phyloP scores from a whole-genome alignment of 2,329 filamentous ascomycete genomes.

The Fusarium concolor region DNA sequence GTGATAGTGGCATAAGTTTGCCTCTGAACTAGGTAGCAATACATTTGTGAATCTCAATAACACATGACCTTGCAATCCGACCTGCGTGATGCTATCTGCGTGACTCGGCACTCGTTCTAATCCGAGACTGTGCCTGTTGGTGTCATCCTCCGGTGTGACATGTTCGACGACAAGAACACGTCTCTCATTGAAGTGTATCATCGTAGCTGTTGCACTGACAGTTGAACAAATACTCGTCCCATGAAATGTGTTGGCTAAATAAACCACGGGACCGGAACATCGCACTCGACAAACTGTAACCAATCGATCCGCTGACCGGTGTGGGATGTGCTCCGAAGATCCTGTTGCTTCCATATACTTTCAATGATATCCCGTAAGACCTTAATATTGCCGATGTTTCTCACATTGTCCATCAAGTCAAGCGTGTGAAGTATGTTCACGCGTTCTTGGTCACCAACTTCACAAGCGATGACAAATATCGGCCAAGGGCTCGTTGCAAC shows the following conservation, averaged over 20 bases:
- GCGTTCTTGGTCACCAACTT: background rate
- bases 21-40: background rate
- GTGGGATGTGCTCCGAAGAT: background rate
- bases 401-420: background rate
- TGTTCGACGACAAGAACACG: background rate
- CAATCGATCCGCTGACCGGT: background rate
- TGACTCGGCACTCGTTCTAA: background rate
- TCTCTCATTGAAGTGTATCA: background rate
- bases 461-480: background rate
- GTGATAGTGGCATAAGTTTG: background rate
- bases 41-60: background rate
- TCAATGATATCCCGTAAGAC: background rate
- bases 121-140: background rate
- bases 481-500: constrained; percentile 2
- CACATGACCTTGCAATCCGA: background rate
- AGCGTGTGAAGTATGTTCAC: background rate
- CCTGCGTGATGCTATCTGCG: background rate
- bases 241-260: background rate
- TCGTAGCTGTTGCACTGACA: background rate
- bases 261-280: constrained; percentile 2
- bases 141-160: too few species aligned
- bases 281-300: background rate
- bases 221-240: background rate
- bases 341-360: background rate
- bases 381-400: background rate